Base-by-base conservation (phyloP, 352 stramenopile species). In the Phytophthora crassamura region DNA sequence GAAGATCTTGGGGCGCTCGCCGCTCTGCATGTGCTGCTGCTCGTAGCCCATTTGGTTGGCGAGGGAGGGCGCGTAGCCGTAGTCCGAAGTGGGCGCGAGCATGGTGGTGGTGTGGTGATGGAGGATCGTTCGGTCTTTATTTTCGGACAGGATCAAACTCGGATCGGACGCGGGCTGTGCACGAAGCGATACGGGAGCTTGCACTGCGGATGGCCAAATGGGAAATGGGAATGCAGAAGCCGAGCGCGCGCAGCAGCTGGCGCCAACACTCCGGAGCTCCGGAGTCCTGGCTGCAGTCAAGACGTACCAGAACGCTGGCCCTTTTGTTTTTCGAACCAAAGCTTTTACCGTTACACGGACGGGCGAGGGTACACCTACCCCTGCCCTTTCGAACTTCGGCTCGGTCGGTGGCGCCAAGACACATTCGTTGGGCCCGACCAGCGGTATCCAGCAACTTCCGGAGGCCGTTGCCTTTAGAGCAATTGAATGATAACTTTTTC, bases 1-100 rank as follows among this genome's bases (percentile, higher is more conserved):
- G 66, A 79, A 87, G 30, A 88, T 46, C 69, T 87, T 84, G 51
- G 80, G 76, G 4, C 80, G 80, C 54, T 86, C 78, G 18, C 75
- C 68, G 42, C 76, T 87, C 22, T 85, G 77, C 42, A 76, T 52
- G 50, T 78, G 74, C 45, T 73, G 64, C 40, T 59, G 61, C 14
- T 54, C 54, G 58, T 68, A 77, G 60, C 50, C 68, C 54, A 69
- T 77, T 42, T 46, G 62, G 64, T 68, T 79, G 38, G 54, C 62
- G 16, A 57, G 55, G 20, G 61, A 78, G 35, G 74, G 64, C 8
- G 75, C 75, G 64, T 88, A 88, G 34, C 69, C 73, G 64, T 82
- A 86, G 59, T 86, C 72, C 32, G 63, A 76, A 20, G 69, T 16
- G 35, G 75, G 75, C 25, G 70, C 61, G 18, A 82, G 54, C 77